A percentile compares a stretch with the other conserved stretches of the same genome.
These are phyloP conservation scores for Fusarium kyushuense DNA, from an alignment of 2,329 filamentous ascomycete species.

Conservation along the genomic window DNA sequence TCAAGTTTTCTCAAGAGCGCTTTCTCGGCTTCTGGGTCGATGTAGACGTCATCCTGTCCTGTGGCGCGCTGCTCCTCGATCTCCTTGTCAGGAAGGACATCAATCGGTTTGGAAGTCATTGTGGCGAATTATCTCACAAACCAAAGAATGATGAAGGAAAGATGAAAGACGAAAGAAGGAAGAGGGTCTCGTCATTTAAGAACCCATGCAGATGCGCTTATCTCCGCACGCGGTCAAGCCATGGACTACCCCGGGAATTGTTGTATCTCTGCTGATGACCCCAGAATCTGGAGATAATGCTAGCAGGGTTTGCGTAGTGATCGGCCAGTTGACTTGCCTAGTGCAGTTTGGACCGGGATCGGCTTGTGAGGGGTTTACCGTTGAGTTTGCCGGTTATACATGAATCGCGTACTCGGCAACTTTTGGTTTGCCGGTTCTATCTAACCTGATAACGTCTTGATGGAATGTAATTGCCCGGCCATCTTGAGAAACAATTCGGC, in stretches of 20 bases:
- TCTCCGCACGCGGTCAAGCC: constrained; percentile 37
- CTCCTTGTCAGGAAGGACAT: constrained; percentile 32
- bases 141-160: not conserved
- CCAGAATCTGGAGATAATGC: constrained; percentile 24
- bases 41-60: constrained; percentile 41
- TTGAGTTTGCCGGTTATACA: constrained; percentile 24
- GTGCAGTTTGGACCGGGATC: constrained; percentile 12
- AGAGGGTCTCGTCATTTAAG: constrained; percentile 29
- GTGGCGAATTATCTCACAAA: not conserved
- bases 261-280: constrained; percentile 14
- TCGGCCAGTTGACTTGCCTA: constrained; percentile 19
- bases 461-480: not conserved
- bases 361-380: constrained; percentile 28
- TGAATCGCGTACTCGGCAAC: constrained; percentile 31
- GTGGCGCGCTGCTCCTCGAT: constrained; percentile 34
- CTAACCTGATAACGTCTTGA: not conserved
- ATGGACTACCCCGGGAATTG: not conserved
- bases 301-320: constrained; percentile 20
- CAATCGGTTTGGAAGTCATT: constrained; percentile 36
- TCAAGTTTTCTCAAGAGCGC: constrained; percentile 70
- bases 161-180: not conserved
- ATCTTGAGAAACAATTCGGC: not conserved
- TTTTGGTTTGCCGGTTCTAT: constrained; percentile 16
- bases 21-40: constrained; percentile 50
- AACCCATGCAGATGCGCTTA: constrained; percentile 10